Base-by-base conservation (phyloP, 495 filamentous ascomycete species). In the Acidomyces sp. region DNA sequence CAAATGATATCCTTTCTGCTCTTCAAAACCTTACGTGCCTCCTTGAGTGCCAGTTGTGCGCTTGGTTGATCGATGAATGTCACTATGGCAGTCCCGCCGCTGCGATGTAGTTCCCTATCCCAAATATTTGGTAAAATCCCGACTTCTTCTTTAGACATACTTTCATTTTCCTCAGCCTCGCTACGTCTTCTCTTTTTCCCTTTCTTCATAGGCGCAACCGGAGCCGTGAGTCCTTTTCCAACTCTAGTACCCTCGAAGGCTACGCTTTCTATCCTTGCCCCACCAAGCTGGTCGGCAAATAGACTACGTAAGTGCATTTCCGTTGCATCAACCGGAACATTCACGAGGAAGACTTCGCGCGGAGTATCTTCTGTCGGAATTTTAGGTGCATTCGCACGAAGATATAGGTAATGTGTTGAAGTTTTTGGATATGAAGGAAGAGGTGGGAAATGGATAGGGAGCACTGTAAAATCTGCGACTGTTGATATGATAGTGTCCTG, bases 301-400 rank as follows among this genome's bases (percentile, higher is more conserved):
- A 97, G 62, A 40, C 71, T 65, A 26, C 83, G 78, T 13, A 96
- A 61, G 52, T 90, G 83, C 0, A 61, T 52, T 34, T 81, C 75
- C 25, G 82, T 93, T 40, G 81, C 75, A 59, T 95, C 88, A 49
- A 85, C 65, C 24, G 90, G 92, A 4, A 88, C 55, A 55, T 97
- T 96, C 45, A 85, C 78, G 17, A 87, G 53, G 62, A 93, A 97
- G 18, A 97, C 69, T 33, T 79, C 81, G 43, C 85, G 77, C 4
- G 52, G 47, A 18, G 48, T 51, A 52, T 80, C 69, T 13, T 73
- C 64, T 9, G 80, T 78, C 12, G 83, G 77, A 18, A 86, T 69
- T 52, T 76, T 82, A 41, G 80, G 86, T 30, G 76, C 69, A 56
- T 95, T 85, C 22, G 72, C 74, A 40, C 80, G 82, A 37, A 95